phyloP scores from a whole-genome alignment of 805 yeast species.

The Komagataella pseudopastoris region DNA sequence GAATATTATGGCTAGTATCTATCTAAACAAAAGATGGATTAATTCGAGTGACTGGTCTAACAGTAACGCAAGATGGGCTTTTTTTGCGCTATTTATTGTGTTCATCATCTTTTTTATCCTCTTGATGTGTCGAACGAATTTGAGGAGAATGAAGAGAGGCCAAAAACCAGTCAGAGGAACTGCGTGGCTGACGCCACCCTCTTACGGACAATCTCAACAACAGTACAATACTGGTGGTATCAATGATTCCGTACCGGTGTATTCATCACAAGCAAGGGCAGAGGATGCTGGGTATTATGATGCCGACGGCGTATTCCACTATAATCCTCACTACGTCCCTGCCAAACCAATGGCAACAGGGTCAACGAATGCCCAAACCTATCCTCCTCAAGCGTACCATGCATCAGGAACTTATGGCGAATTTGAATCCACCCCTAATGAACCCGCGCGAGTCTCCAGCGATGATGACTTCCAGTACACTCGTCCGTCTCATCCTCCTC shows the following conservation, averaged over 20 bases:
- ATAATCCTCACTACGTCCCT: slow-evolving; percentile 1
- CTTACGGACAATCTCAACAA: slow-evolving; percentile 52
- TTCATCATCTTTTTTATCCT: slow-evolving; percentile 30
- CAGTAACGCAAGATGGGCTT: slow-evolving; percentile 42
- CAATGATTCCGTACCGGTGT: slow-evolving; percentile 46
- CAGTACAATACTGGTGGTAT: slow-evolving; percentile 24
- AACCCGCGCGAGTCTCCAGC: background rate
- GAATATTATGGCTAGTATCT: background rate
- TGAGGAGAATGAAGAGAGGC: slow-evolving; percentile 35
- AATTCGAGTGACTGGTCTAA: background rate
- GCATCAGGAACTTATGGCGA: background rate
- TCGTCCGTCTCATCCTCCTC: slow-evolving; percentile 1
- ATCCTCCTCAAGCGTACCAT: background rate
- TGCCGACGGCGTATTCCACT: slow-evolving; percentile 32
- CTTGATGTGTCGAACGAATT: slow-evolving; percentile 41
- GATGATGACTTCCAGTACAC: background rate
- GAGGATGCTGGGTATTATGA: slow-evolving; percentile 73
- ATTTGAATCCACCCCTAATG: background rate
- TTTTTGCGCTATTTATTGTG: slow-evolving; percentile 46
- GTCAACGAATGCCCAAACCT: background rate
- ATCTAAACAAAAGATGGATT: background rate
- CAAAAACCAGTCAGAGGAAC: slow-evolving; percentile 60
- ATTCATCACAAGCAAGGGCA: slow-evolving; percentile 52
- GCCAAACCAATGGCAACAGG: background rate
- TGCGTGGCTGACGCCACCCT: slow-evolving; percentile 81